These are phyloP conservation scores for Leccinum subrobustum DNA, from an alignment of 1,284 basidiomycete genomes.

Conservation along the genomic window DNA sequence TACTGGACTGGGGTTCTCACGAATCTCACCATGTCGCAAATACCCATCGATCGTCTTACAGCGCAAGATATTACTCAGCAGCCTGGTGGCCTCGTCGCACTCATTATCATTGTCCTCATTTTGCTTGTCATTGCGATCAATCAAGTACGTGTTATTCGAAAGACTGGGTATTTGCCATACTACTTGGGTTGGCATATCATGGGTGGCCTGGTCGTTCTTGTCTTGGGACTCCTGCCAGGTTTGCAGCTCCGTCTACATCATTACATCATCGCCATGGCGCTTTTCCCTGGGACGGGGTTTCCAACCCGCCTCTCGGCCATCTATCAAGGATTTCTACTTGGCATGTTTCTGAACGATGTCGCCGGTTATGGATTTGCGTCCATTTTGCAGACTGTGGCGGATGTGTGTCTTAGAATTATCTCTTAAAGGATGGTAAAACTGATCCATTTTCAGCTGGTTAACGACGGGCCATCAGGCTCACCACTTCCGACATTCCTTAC, in stretches of 20 bases:
- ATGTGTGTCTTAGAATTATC: conserved; percentile 45
- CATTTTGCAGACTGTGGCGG: conserved; percentile 74
- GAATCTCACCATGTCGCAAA: conserved; percentile 63
- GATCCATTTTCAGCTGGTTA: conserved; percentile 45
- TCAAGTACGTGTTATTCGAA: conserved; percentile 80
- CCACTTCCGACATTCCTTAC: conserved; percentile 72
- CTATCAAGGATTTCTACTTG: conserved; percentile 79
- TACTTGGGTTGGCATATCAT: conserved; percentile 71
- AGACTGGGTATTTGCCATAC: conserved; percentile 78
- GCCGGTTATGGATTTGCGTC: conserved; percentile 81
- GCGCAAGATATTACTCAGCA: conserved; percentile 67
- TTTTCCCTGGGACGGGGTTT: conserved; percentile 80
- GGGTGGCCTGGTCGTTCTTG: conserved; percentile 64
- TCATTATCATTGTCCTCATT: conserved; percentile 70
- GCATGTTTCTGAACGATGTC: conserved; percentile 78
- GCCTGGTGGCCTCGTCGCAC: conserved; percentile 68
- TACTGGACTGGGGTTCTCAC: conserved; percentile 81
- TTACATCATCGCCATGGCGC: conserved; percentile 73
- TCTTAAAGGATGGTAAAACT: conserved; percentile 2
- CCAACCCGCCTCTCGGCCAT: conserved; percentile 78
- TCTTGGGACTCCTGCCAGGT: conserved; percentile 71
- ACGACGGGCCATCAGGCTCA: conserved; percentile 72
- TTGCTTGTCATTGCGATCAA: conserved; percentile 63
- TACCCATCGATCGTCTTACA: conserved; percentile 74
- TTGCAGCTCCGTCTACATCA: conserved; percentile 69